Conservation (phyloP, 208 protist species). For the Phytomonas sp. region DNA sequence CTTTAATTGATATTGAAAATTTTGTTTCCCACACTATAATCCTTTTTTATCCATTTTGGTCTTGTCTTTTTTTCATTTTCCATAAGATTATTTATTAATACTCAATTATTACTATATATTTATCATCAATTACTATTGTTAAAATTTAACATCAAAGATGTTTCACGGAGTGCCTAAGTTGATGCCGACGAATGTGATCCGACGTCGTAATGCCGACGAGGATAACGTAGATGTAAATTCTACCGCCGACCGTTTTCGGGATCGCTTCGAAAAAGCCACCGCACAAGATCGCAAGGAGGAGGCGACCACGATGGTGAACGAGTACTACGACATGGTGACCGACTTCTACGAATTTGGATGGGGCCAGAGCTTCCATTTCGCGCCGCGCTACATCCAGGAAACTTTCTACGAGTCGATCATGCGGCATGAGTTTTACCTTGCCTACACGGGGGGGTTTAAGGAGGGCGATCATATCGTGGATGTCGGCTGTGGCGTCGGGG, state of each 20-base stretch:
- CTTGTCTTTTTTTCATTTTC: neutral
- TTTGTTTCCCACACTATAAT: neutral
- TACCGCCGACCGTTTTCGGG: slow-evolving; percentile 68
- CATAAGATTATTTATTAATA: neutral
- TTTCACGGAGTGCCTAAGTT: slow-evolving; percentile 44
- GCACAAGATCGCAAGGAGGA: slow-evolving; percentile 57
- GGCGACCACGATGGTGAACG: slow-evolving; percentile 86
- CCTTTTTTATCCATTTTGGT: neutral
- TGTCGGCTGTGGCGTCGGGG: slow-evolving; percentile 95
- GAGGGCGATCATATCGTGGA: slow-evolving; percentile 82
- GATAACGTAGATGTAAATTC: slow-evolving; percentile 46
- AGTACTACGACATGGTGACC: slow-evolving; percentile 96
- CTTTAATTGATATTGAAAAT: neutral
- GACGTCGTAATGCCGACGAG: slow-evolving; percentile 36
- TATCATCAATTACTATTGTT: slow-evolving; percentile 10
- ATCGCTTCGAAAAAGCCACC: slow-evolving; percentile 70
- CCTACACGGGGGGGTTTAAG: slow-evolving; percentile 73
- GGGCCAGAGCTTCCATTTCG: slow-evolving; percentile 96
- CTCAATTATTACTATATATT: slow-evolving; percentile 8
- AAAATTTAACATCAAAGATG: slow-evolving; percentile 18
- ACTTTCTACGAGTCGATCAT: slow-evolving; percentile 87
- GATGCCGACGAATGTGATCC: slow-evolving; percentile 42
- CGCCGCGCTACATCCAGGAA: slow-evolving; percentile 74
- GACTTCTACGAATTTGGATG: slow-evolving; percentile 97
- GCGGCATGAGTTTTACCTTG: slow-evolving; percentile 95